Evolutionary conservation across 2,329 filamentous ascomycete species (phyloP).

Genomic region (Diaporthe citriasiana): DNA sequence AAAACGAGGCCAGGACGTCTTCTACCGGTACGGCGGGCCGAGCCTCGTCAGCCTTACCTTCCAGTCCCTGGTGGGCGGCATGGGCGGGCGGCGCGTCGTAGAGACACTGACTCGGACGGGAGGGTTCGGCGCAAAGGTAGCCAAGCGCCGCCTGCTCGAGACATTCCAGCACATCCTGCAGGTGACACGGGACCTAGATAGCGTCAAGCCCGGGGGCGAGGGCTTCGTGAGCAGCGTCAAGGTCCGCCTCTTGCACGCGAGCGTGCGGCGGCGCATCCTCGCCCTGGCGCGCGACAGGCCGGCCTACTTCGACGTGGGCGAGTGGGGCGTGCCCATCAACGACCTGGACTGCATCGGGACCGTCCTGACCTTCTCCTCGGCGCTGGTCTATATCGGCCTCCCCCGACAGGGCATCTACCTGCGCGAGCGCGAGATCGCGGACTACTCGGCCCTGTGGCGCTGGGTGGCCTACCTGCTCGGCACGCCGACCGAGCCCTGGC

Average conservation of each 20-base stretch:
- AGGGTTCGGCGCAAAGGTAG: conserved; percentile 78
- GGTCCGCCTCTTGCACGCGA: conserved; percentile 78
- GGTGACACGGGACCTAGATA: conserved; percentile 74
- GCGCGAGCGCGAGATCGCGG: conserved; percentile 70
- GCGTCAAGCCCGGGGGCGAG: conserved; percentile 76
- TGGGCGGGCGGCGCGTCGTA: conserved; percentile 80
- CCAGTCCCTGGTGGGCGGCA: conserved; percentile 76
- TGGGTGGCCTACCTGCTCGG: conserved; percentile 81
- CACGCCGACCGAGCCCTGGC: conserved; percentile 70
- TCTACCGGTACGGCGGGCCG: conserved; percentile 81
- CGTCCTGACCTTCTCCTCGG: conserved; percentile 77
- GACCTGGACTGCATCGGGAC: conserved; percentile 82
- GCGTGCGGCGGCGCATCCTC: conserved; percentile 75
- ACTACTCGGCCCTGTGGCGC: conserved; percentile 83
- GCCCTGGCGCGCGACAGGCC: conserved; percentile 68
- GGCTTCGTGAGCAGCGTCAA: conserved; percentile 76
- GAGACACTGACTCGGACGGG: conserved; percentile 82
- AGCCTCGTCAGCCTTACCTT: conserved; percentile 75
- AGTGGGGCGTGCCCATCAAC: conserved; percentile 78
- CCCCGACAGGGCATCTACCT: conserved; percentile 81
- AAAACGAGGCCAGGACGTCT: conserved; percentile 79
- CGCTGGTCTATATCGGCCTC: conserved; percentile 76
- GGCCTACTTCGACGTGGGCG: conserved; percentile 72
- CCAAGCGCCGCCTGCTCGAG: conserved; percentile 73
- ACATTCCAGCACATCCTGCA: conserved; percentile 83